phyloP scores from a whole-genome alignment of 2,329 filamentous ascomycete genomes.

The Coniosporium tulheliwenetii region DNA sequence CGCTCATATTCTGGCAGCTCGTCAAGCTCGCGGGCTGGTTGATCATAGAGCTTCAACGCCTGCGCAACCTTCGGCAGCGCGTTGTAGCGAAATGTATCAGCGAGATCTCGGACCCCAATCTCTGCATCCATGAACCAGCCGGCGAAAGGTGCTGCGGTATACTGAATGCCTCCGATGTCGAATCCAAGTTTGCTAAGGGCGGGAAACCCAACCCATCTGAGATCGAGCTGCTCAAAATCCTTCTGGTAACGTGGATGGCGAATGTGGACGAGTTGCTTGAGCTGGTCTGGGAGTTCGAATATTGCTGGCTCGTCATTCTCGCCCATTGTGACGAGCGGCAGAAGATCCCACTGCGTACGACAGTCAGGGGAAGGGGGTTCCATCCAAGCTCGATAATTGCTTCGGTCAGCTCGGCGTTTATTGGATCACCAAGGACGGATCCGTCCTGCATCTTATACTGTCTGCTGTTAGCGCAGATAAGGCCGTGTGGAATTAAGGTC shows the following conservation, averaged over 20 bases:
- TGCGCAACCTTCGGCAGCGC: constrained; percentile 8
- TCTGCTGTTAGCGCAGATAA: no score
- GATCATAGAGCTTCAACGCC: constrained; percentile 6
- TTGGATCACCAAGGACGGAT: no score
- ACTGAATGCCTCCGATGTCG: constrained; percentile 13
- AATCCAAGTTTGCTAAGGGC: constrained; percentile 13
- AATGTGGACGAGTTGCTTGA: constrained; percentile 7
- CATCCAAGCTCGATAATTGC: no score
- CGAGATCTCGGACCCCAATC: constrained; percentile 14
- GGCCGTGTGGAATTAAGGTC: no score
- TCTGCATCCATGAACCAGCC: constrained; percentile 18
- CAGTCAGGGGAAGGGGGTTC: no score
- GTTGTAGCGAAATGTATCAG: constrained; percentile 13
- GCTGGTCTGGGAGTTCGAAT: no score
- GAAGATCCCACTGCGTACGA: no score
- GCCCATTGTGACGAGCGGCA: no score
- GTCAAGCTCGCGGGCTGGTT: constrained; percentile 5
- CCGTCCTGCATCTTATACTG: no score
- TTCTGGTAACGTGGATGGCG: constrained; percentile 8
- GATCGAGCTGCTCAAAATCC: constrained; percentile 11
- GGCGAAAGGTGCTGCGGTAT: constrained; percentile 13
- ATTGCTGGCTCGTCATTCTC: no score
- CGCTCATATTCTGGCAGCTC: constrained; percentile 11
- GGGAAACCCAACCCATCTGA: constrained; percentile 12
- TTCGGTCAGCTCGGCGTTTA: no score